Evolutionary conservation across 257 asterid genomes (phyloP), one percentile per base, ranked within the genome.

Genomic region (Przewalskia tangutica): DNA sequence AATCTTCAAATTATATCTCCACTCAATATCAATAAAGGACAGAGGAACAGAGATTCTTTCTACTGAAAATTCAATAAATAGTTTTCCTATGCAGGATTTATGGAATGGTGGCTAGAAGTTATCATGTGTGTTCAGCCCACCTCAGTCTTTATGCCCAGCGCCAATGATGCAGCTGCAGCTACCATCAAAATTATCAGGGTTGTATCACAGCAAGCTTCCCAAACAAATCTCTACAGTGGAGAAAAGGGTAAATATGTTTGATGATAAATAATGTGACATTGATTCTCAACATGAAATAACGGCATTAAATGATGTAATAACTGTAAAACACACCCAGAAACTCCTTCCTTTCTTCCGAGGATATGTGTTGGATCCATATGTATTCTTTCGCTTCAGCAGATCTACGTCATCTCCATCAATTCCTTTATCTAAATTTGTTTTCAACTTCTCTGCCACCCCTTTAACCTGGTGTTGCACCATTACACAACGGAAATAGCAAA

Each of bases 121-220:
- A 51, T 17, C 14, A 75, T 23, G 80, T 56, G 23, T 75, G 20
- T 65, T 78, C 78, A 18, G 7, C 88, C 84, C 83, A 94, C 99
- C 98, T 95, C 99, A 20, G 98, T 89, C 89, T 92, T 94, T 77
- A 94, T 95, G 60, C 98, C 98, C 12, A 95, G 94, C 17, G 92
- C 97, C 86, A 95, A 89, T 46, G 99, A 95, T 88, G 99, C 99
- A 84, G 97, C 98, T 16, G 99, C 98, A 79, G 99, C 99, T 14
- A 95, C 95, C 98, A 92, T 94, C 92, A 95, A 88, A 86, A 95
- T 95, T 77, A 95, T 90, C 81, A 95, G 85, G 42, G 99, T 95
- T 7, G 98, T 95, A 85, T 95, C 99, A 50, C 91, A 88, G 82
- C 98, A 94, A 68, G 99, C 98, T 7, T 95, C 99, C 97, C 97